Conservation (phyloP, 1,284 basidiomycete species). For the Marasmius sp. region DNA sequence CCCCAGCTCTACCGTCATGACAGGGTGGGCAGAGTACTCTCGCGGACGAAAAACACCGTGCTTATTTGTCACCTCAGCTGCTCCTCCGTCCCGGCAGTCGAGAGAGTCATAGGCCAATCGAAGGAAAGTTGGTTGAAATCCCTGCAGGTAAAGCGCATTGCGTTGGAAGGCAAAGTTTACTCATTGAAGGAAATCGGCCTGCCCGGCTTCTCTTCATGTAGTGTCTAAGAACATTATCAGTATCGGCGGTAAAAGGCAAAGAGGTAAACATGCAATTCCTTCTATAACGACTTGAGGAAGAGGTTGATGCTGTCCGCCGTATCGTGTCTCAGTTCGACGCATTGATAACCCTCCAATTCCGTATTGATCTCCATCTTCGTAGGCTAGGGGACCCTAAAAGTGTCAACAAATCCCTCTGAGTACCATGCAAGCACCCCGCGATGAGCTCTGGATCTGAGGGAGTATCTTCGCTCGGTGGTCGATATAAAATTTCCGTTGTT, state of each 20-base stretch:
- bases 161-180: no score
- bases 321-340: slow-evolving; percentile 18
- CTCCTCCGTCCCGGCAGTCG: no score
- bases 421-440: slow-evolving; percentile 30
- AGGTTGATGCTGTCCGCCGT: no score
- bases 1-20: slow-evolving; percentile 63
- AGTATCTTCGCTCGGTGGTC: slow-evolving; percentile 26
- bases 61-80: no score
- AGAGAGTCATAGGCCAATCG: no score
- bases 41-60: no score
- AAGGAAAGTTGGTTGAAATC: no score
- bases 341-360: slow-evolving; percentile 27
- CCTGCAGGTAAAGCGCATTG: no score
- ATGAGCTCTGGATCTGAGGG: slow-evolving; percentile 42
- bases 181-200: no score
- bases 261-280: slow-evolving; percentile 15
- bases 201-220: neutral
- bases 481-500: slow-evolving; percentile 41
- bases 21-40: slow-evolving; percentile 60
- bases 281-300: slow-evolving; percentile 22
- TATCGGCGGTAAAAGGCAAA: no score
- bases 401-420: neutral
- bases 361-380: slow-evolving; percentile 3
- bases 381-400: slow-evolving; percentile 38
- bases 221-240: no score